A percentile compares a stretch with the other conserved stretches of the same genome.
These are phyloP conservation scores for Pterulicium gracile DNA, from an alignment of 1,284 basidiomycete species.

Conservation along the genomic window DNA sequence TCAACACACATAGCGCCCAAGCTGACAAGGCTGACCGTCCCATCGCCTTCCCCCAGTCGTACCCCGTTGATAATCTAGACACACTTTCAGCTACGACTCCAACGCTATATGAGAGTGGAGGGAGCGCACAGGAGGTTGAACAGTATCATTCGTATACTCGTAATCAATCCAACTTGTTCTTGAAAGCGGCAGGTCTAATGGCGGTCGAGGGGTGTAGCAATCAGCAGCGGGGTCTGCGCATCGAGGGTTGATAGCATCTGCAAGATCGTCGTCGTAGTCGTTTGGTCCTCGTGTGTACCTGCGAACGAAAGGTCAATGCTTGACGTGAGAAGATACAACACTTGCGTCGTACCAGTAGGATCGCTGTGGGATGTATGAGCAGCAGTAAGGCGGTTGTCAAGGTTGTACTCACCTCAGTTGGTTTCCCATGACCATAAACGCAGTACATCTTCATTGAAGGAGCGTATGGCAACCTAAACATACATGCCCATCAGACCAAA, in stretches of 20 bases:
- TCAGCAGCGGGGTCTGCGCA: conserved; percentile 26
- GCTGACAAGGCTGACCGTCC: conserved; percentile 85
- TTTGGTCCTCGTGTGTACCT: conserved; percentile 69
- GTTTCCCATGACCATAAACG: conserved; percentile 92
- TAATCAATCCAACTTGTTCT: conserved; percentile 77
- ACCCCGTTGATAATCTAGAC: conserved; percentile 67
- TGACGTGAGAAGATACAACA: conserved; percentile 5
- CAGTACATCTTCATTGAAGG: conserved; percentile 93
- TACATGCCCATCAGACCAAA: conserved; percentile 1
- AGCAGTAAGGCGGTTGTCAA: neutral
- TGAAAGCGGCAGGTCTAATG: conserved; percentile 48
- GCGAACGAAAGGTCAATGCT: conserved; percentile 6
- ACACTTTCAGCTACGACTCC: conserved; percentile 5
- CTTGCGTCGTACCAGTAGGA: conserved; percentile 61
- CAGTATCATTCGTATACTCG: conserved; percentile 59
- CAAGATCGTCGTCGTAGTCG: conserved; percentile 50
- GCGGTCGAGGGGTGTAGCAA: conserved; percentile 33
- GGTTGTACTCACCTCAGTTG: conserved; percentile 84
- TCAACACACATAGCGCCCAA: conserved; percentile 93
- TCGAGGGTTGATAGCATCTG: conserved; percentile 28
- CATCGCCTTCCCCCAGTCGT: conserved; percentile 90
- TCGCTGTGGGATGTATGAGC: conserved; percentile 28
- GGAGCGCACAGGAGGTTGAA: conserved; percentile 43
- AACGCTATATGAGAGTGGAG: neutral
- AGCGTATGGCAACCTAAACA: conserved; percentile 68